Base-by-base conservation (phyloP, 2,329 filamentous ascomycete genomes). In the Cordyceps cateniannulata region DNA sequence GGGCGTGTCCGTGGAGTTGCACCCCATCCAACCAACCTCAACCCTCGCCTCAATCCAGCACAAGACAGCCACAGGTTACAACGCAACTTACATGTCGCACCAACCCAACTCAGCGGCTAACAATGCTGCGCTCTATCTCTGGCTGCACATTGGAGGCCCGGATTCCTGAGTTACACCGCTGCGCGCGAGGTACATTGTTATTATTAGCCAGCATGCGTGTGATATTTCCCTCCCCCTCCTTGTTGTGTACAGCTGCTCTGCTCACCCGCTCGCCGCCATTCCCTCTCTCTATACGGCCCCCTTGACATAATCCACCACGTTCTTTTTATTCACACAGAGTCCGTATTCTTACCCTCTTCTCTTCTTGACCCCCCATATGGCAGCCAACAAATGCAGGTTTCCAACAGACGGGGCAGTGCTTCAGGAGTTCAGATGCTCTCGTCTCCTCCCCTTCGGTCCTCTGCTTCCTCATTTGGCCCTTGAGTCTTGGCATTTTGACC, bases 371-470 rank as follows among this genome's bases (percentile, higher is more conserved):
- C 35, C 44, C 45, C 8, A 40, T 9, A 29, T 20, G 27, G 29
- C 20, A 25, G 12, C 20, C 29, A 32, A 44, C 5, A 35, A 12
- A 7, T 8, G 8, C 25, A 14, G 12, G 48, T 59, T 59, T 59
- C 48, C 48, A 44, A 38, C 38, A 52, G 47, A 59, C 25, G 56
- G 47, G 47, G 56, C 38, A n/a, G 14, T 59, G 56, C 56, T 52
- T 59, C 56, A 59, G 24, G 45, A 49, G 12, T 51, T 59, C 56
- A 51, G 38, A 59, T 51, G 48, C 25, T 35, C 25, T 18, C 20
- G 32, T 50, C 5, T 29, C 29, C 32, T 9, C 47, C 44, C 42
- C n/a, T 8, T 51, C n/a, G 16, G 8, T 25, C 29, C 12, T 24
- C 48, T 49, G 16, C 40, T 44, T 40, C 42, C 49, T 49, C 22